These are phyloP conservation scores for Arthrinium phaeospermum DNA, from an alignment of 2,329 filamentous ascomycete species.

Conservation along the genomic window DNA sequence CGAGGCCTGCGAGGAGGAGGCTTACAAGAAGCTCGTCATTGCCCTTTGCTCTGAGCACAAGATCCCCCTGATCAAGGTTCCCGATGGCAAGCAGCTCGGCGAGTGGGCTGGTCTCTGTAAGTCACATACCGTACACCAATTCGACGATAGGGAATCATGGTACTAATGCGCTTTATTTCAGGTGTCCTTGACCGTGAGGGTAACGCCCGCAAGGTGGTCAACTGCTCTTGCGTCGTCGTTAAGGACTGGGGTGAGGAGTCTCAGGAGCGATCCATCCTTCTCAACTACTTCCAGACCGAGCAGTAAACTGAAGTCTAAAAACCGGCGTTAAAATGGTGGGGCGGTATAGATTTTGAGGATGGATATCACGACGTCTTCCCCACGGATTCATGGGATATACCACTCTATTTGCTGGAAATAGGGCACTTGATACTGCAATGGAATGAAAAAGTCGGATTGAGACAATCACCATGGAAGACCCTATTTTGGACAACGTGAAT, in stretches of 20 bases:
- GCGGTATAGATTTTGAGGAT: conserved; percentile 35
- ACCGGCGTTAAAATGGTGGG: conserved; percentile 40
- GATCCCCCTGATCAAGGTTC: conserved; percentile 99
- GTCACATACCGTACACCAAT: conserved; percentile 48
- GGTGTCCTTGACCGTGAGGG: conserved; percentile 99
- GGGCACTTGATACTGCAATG: conserved; percentile 33
- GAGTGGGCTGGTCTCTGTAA: conserved; percentile 99
- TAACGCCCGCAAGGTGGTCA: conserved; percentile 99
- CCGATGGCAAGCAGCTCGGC: conserved; percentile 98
- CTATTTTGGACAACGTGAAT: not conserved
- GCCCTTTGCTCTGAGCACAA: conserved; percentile 99
- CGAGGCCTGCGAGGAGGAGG: conserved; percentile 99
- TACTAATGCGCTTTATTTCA: conserved; percentile 44
- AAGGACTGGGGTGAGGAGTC: conserved; percentile 99
- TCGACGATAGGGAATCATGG: not conserved
- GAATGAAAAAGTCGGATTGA: conserved; percentile 42
- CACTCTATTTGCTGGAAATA: conserved; percentile 22
- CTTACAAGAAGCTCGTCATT: conserved; percentile 99
- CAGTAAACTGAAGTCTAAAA: conserved; percentile 55
- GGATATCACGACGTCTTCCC: conserved; percentile 33
- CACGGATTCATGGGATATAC: conserved; percentile 34
- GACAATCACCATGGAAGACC: not conserved
- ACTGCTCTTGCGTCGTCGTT: conserved; percentile 99
- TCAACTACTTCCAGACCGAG: conserved; percentile 99
- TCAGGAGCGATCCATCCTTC: conserved; percentile 96